phyloP scores from a whole-genome alignment of 805 yeast species.

The Metschnikowia cubensis region DNA sequence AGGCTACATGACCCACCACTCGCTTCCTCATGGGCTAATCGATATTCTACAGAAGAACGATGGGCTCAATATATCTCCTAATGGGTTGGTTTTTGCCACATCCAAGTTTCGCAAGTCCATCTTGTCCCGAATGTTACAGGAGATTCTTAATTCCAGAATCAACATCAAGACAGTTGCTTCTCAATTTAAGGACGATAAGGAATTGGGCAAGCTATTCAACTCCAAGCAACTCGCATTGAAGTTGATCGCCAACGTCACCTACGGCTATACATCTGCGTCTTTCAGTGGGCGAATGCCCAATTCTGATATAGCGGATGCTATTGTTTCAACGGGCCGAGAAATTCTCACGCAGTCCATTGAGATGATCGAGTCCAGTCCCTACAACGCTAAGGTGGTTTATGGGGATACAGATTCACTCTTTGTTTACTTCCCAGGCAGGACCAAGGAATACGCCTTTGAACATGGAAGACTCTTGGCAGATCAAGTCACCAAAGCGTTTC shows the following conservation, averaged over 20 bases:
- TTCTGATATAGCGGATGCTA: constrained; percentile 90
- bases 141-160: constrained; percentile 73
- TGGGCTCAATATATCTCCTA: constrained; percentile 68
- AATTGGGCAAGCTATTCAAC: constrained; percentile 54
- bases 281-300: constrained; percentile 98
- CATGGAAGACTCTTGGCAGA: constrained; percentile 70
- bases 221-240: constrained; percentile 85
- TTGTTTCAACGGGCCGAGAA: constrained; percentile 88
- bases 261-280: constrained; percentile 93
- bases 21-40: constrained; percentile 53
- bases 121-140: constrained; percentile 79
- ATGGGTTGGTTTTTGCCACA: constrained; percentile 78
- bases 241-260: constrained; percentile 89
- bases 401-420: constrained; percentile 96
- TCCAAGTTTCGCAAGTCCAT: constrained; percentile 62
- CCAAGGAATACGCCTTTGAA: constrained; percentile 70
- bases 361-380: constrained; percentile 57
- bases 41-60: constrained; percentile 47
- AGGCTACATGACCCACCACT: constrained; percentile 48
- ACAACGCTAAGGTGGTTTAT: constrained; percentile 92
- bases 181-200: constrained; percentile 39
- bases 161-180: constrained; percentile 76
- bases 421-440: constrained; percentile 82
- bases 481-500: constrained; percentile 59
- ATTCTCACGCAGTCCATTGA: constrained; percentile 68